Evolutionary conservation across 2,329 filamentous ascomycete genomes (phyloP).

Genomic region (Neonectria ditissima): DNA sequence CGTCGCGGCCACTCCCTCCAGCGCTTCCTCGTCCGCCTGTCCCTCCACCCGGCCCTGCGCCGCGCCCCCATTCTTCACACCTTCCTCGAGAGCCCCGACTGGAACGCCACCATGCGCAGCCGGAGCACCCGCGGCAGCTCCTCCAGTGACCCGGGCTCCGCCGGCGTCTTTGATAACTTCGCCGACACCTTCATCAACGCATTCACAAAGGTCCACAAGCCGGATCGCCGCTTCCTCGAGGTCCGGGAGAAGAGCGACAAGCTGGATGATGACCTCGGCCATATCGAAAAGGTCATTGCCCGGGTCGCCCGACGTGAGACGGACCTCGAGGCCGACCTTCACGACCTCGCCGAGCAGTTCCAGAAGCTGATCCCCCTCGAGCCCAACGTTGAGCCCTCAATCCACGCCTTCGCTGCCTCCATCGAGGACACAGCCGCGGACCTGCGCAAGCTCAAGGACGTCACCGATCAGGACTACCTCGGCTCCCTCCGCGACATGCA

Average conservation of each 20-base stretch:
- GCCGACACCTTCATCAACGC: conserved; percentile 97
- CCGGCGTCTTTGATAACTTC: conserved; percentile 91
- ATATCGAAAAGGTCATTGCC: conserved; percentile 96
- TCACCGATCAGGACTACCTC: conserved; percentile 96
- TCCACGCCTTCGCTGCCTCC: conserved; percentile 87
- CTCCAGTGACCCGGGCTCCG: conserved; percentile 60
- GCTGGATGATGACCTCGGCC: conserved; percentile 90
- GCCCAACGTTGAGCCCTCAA: conserved; percentile 82
- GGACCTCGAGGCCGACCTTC: conserved; percentile 89
- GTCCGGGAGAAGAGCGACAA: conserved; percentile 94
- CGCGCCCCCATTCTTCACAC: conserved; percentile 84
- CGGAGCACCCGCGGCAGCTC: conserved; percentile 75
- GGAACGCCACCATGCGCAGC: conserved; percentile 94
- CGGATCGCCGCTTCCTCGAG: conserved; percentile 93
- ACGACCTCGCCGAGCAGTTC: conserved; percentile 92
- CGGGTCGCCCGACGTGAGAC: conserved; percentile 88
- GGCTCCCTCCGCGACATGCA: conserved; percentile 95
- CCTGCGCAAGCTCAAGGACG: conserved; percentile 84
- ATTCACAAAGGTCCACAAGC: conserved; percentile 95
- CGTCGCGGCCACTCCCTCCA: conserved; percentile 90
- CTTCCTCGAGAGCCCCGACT: conserved; percentile 93
- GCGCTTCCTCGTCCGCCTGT: conserved; percentile 87
- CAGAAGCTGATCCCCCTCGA: conserved; percentile 92
- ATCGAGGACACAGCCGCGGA: conserved; percentile 86
- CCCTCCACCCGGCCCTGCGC: conserved; percentile 89